Base-by-base conservation (phyloP, 345 rosid species). In the Corymbia maculata region DNA sequence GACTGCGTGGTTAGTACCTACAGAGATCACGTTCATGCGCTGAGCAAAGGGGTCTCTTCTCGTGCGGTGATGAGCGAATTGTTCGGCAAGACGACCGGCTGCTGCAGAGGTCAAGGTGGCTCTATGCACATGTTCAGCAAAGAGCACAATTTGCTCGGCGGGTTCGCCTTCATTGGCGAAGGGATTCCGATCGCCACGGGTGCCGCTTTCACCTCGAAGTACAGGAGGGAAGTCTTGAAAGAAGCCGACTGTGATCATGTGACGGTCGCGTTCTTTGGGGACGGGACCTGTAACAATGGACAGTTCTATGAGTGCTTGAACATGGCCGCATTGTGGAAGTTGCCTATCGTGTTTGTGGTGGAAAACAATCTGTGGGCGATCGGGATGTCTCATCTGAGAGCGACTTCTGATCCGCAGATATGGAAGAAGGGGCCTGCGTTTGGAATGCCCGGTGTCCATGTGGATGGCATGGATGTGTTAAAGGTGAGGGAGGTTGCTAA, bases 311-410 rank as follows among this genome's bases (percentile, higher is more conserved):
- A 94, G 94, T 93, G 96, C 87, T 90, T 94, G 90, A 94, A 94
- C 91, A 93, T 94, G 96, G 96, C 96, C 1, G 94, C 95, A 5
- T 84, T 94, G 90, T 92, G 95, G 95, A 94, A 94, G 87, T 89
- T 94, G 92, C 96, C 96, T 22, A 93, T 92, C 50, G 89, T 94
- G 87, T 94, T 94, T 91, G 96, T 93, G 52, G 96, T 94, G 70
- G 96, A 94, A 91, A 94, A 94, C 89, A 94, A 94, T 66, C 86
- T 94, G 94, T 94, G 96, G 96, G 96, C 96, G 16, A 92, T 94
- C 50, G 95, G 96, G 87, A 94, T 94, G 96, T 92, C 95, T 1
- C 96, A 94, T 89, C 57, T 92, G 91, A 92, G 96, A 90, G 93
- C 96, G 57, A 92, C 96, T 49, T 94, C 96, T 5, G 96, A 94